A percentile compares a stretch with the other conserved stretches of the same genome.
Conservation (phyloP, 2,329 filamentous ascomycete genomes). For the Penicillium vulpinum region DNA sequence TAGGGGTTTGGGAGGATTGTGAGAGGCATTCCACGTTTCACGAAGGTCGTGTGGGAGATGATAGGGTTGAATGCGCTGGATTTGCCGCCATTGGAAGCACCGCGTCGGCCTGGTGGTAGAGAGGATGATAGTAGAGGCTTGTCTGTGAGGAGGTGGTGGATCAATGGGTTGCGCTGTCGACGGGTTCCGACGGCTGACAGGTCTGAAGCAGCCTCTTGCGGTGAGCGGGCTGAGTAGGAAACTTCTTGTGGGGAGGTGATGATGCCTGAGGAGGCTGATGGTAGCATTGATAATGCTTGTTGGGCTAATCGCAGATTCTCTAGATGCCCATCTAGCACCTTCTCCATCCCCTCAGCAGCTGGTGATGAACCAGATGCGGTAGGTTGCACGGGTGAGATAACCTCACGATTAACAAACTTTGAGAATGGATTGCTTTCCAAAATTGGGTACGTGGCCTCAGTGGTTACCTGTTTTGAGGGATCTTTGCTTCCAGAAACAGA, state of each 20-base stretch:
- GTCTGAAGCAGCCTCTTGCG: slow-evolving; percentile 30
- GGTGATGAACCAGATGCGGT: slow-evolving; percentile 12
- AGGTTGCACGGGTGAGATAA: slow-evolving; percentile 22
- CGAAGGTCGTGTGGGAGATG: slow-evolving; percentile 69
- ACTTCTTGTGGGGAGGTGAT: slow-evolving; percentile 86
- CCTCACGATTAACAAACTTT: slow-evolving; percentile 39
- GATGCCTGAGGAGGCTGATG: slow-evolving; percentile 79
- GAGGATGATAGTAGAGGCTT: slow-evolving; percentile 92
- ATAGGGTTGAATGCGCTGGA: slow-evolving; percentile 35
- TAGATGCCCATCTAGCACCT: slow-evolving; percentile 52
- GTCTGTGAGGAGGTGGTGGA: slow-evolving; percentile 94
- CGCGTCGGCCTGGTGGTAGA: slow-evolving; percentile 69
- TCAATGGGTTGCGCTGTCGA: slow-evolving; percentile 75
- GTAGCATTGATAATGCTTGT: slow-evolving; percentile 71
- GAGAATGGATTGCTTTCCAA: slow-evolving; percentile 47
- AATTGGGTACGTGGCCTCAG: slow-evolving; percentile 18
- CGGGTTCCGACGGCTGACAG: slow-evolving; percentile 55
- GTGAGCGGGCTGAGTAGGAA: slow-evolving; percentile 56
- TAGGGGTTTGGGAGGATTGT: slow-evolving; percentile 76
- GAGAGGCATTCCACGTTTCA: slow-evolving; percentile 88
- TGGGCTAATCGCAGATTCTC: slow-evolving; percentile 74
- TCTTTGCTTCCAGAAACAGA: slow-evolving; percentile 12
- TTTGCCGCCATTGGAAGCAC: slow-evolving; percentile 30
- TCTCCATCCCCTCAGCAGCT: slow-evolving; percentile 13
- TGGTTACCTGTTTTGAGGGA: slow-evolving; percentile 20